Evolutionary conservation across 345 rosid species (phyloP), one percentile per base, ranked within the genome.

Genomic region (Bruguiera sexangula): DNA sequence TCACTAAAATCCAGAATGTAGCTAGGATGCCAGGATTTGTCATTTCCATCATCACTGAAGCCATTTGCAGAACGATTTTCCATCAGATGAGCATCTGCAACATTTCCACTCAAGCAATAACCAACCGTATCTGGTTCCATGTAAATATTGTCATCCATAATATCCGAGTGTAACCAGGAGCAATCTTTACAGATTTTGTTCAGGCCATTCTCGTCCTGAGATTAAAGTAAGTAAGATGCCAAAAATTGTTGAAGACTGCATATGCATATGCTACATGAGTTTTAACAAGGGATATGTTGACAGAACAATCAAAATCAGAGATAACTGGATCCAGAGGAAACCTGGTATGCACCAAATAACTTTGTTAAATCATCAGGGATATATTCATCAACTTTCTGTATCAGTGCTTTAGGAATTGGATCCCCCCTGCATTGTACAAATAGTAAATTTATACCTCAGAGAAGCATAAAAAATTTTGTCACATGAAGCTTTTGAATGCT

Each of bases 81-180:
- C 63, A 9, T 55, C 29, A 6, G 43, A 53, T 51, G 66, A 69
- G 48, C 34, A 74, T 60, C 72, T 19, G 51, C 48, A 34, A 31
- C 62, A 51, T 68, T 75, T 73, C 65, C 76, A 73, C 36, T 65
- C 27, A n/a, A 58, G 64, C 52, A 64, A 27, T 77, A 29, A 64
- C 74, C 57, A 26, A 52, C 53, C 31, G 37, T 29, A 66, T 77
- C 56, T 60, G 84, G 85, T 81, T 91, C 93, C 97, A 91, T 85
- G 79, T 80, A 82, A 71, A 91, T 72, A 75, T 94, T 94, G 83
- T 91, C 98, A 73, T 94, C 96, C 97, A 94, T 94, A 68, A 94
- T 80, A 70, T 94, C 96, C 0, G 93, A 78, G 75, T 94, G 98
- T 81, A 89, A 84, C 98, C 97, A 94, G 68, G 90, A 81, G 79